Evolutionary conservation across 805 yeast species (phyloP).

Genomic region (Cyberlindnera saturnus): DNA sequence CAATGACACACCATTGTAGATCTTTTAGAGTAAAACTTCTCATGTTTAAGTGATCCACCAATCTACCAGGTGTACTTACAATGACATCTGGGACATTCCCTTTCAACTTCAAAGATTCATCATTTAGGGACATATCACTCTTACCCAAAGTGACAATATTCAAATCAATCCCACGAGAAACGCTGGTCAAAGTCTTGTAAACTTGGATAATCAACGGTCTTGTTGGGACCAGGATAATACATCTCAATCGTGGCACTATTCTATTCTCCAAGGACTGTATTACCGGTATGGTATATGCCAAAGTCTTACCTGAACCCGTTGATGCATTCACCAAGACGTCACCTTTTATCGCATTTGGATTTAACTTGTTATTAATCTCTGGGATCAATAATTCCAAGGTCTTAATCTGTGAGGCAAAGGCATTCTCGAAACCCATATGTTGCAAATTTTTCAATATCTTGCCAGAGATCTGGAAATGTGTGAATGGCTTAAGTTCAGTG

Average conservation of each 20-base stretch:
- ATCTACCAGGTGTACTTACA: slow-evolving; percentile 72
- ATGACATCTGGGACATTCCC: slow-evolving; percentile 56
- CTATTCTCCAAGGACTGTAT: slow-evolving; percentile 60
- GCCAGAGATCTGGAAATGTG: slow-evolving; percentile 37
- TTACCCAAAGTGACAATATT: slow-evolving; percentile 56
- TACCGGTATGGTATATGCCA: slow-evolving; percentile 83
- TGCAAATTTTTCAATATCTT: slow-evolving; percentile 41
- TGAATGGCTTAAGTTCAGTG: slow-evolving; percentile 39
- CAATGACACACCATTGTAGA: slow-evolving; percentile 61
- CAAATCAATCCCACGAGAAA: slow-evolving; percentile 64
- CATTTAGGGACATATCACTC: slow-evolving; percentile 44
- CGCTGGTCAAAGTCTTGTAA: slow-evolving; percentile 47
- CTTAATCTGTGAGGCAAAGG: slow-evolving; percentile 73
- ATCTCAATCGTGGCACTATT: slow-evolving; percentile 65
- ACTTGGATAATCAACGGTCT: slow-evolving; percentile 84
- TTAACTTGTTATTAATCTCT: slow-evolving; percentile 31
- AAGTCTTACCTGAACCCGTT: slow-evolving; percentile 94
- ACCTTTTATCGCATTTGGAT: slow-evolving; percentile 35
- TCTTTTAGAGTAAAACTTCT: slow-evolving; percentile 39
- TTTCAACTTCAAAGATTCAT: slow-evolving; percentile 51
- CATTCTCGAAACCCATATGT: slow-evolving; percentile 40
- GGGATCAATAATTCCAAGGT: slow-evolving; percentile 50
- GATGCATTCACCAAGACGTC: slow-evolving; percentile 88
- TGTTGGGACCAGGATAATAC: slow-evolving; percentile 84
- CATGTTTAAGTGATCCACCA: slow-evolving; percentile 63